phyloP scores from a whole-genome alignment of 257 asterid genomes.

The Gentiana macrophylla region DNA sequence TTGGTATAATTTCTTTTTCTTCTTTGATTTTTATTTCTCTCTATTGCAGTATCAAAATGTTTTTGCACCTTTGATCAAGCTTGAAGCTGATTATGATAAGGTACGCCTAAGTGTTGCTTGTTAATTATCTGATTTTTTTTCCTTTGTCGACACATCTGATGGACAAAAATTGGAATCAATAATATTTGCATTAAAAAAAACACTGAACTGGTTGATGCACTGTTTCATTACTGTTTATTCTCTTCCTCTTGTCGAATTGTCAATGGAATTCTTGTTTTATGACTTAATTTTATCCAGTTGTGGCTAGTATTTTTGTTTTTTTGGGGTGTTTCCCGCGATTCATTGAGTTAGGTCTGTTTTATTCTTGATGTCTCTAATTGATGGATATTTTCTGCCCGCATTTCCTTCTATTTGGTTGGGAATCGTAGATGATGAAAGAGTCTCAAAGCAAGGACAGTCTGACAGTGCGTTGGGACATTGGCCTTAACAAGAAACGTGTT shows the following conservation, averaged over 20 bases:
- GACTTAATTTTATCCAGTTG: no score
- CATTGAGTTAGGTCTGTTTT: background rate
- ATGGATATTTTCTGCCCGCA: background rate
- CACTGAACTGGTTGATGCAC: background rate
- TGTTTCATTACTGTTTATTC: background rate
- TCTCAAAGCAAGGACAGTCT: conserved; percentile 96
- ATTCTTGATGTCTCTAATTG: no score
- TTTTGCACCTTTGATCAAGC: conserved; percentile 96
- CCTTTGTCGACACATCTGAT: no score
- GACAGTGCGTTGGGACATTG: conserved; percentile 92
- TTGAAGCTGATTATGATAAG: conserved; percentile 99
- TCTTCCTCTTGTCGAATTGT: no score
- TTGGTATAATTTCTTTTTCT: background rate
- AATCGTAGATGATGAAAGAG: conserved; percentile 93
- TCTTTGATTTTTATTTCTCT: background rate
- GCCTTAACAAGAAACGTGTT: conserved; percentile 92
- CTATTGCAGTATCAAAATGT: conserved; percentile 90
- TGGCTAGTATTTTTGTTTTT: background rate
- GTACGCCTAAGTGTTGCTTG: conserved; percentile 19
- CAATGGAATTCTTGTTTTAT: no score
- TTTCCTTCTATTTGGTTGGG: background rate
- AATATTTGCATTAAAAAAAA: background rate
- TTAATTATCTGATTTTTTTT: no score
- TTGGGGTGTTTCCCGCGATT: background rate
- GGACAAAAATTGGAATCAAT: background rate